Conservation (phyloP, 345 rosid species). For the Garcia nutans region DNA sequence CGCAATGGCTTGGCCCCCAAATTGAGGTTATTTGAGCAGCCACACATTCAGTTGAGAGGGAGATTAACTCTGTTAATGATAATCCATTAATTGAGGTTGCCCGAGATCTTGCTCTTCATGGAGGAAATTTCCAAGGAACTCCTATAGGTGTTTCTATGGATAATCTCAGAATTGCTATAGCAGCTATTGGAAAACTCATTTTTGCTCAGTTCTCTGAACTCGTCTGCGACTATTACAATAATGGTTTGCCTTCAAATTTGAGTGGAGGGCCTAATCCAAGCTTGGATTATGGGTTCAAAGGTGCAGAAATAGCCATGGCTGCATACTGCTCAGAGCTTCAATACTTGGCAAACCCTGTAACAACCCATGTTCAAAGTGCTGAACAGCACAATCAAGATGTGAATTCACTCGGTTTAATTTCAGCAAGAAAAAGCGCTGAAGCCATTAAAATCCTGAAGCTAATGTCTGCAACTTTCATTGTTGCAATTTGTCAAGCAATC, state of each 20-base stretch:
- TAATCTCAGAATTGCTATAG: conserved; percentile 49
- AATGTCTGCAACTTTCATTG: conserved; percentile 50
- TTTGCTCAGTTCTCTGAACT: conserved; percentile 58
- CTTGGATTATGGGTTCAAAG: conserved; percentile 55
- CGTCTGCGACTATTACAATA: conserved; percentile 50
- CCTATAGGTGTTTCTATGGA: conserved; percentile 62
- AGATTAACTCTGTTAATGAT: conserved; percentile 53
- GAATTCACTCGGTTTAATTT: conserved; percentile 47
- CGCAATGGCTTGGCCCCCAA: conserved; percentile 62
- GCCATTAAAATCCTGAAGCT: conserved; percentile 48
- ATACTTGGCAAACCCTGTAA: conserved; percentile 50
- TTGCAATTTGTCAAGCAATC: conserved; percentile 51
- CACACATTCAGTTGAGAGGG: conserved; percentile 48
- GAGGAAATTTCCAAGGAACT: conserved; percentile 60
- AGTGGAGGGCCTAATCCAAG: conserved; percentile 50
- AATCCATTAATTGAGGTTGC: conserved; percentile 50
- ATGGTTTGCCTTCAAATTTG: conserved; percentile 54
- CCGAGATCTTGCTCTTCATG: conserved; percentile 43
- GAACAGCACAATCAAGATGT: conserved; percentile 62
- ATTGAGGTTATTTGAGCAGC: conserved; percentile 47
- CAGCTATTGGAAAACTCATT: conserved; percentile 52
- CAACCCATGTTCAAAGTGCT: conserved; percentile 51
- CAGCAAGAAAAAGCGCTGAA: conserved; percentile 48
- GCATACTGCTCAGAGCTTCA: conserved; percentile 57
- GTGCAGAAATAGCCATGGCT: conserved; percentile 55